Evolutionary conservation across 805 yeast species (phyloP).

Genomic region (Blastobotrys attinorum): DNA sequence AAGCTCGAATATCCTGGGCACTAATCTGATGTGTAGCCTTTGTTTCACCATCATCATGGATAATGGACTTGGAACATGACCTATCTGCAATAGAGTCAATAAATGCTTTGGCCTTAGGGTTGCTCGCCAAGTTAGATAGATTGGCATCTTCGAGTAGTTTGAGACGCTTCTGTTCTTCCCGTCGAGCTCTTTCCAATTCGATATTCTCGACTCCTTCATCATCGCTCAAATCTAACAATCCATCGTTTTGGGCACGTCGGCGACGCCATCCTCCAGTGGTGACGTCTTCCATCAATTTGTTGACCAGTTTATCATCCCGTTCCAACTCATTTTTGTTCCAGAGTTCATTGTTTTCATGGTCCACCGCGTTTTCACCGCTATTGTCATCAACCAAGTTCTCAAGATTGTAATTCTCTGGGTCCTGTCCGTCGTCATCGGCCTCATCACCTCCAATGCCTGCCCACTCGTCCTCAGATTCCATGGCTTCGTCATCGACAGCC

Average conservation of each 20-base stretch:
- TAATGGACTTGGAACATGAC: background rate
- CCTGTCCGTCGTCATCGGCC: conserved; percentile 18
- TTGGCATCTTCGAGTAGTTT: conserved; percentile 17
- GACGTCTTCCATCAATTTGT: conserved; percentile 20
- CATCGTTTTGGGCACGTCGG: conserved; percentile 11
- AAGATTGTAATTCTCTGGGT: conserved; percentile 14
- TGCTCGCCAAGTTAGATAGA: conserved; percentile 16
- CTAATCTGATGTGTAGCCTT: background rate
- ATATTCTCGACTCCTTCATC: conserved; percentile 14
- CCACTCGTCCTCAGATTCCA: conserved; percentile 25
- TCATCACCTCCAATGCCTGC: conserved; percentile 24
- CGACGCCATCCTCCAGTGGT: conserved; percentile 21
- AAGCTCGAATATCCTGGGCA: conserved; percentile 8
- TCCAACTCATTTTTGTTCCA: conserved; percentile 16
- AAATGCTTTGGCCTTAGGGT: conserved; percentile 20
- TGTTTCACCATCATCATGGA: background rate
- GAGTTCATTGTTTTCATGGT: conserved; percentile 13
- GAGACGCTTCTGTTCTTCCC: conserved; percentile 15
- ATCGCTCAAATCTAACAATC: conserved; percentile 8
- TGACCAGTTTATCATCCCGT: conserved; percentile 17
- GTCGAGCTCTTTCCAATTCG: conserved; percentile 8
- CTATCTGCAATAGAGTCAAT: conserved; percentile 19
- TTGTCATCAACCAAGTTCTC: conserved; percentile 20
- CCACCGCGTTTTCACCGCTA: conserved; percentile 11
- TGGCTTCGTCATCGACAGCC: conserved; percentile 22